Evolutionary conservation across 768 basidiomycete species (phyloP).

Genomic region (Agrocybe pediades): DNA sequence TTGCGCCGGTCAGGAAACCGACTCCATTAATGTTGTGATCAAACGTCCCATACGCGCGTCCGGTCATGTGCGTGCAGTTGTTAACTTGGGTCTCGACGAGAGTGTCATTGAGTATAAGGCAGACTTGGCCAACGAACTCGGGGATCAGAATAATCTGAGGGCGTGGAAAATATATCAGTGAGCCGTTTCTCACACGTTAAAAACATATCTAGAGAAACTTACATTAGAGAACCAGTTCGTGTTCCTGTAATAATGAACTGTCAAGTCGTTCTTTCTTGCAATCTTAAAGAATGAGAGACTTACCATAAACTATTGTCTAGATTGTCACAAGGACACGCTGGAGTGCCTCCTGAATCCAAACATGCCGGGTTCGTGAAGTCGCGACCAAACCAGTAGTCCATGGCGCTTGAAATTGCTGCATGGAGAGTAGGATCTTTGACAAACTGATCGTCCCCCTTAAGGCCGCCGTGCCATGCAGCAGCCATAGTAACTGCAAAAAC

Average conservation of each 20-base stretch:
- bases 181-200: neutral
- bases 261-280: neutral
- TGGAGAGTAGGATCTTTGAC: conserved; percentile 41
- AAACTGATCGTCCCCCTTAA: conserved; percentile 40
- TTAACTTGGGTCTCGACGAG: conserved; percentile 41
- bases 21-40: conserved; percentile 42
- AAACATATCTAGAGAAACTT: conserved; percentile 10
- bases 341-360: conserved; percentile 53
- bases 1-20: conserved; percentile 62
- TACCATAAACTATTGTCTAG: conserved; percentile 45
- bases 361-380: conserved; percentile 59
- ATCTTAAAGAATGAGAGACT: conserved; percentile 4
- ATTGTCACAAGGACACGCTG: conserved; percentile 56
- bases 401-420: conserved; percentile 45
- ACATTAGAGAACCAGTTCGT: conserved; percentile 69
- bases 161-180: neutral
- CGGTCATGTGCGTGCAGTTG: conserved; percentile 52
- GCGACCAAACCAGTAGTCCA: conserved; percentile 65
- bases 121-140: conserved; percentile 53
- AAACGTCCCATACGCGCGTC: conserved; percentile 52
- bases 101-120: conserved; percentile 52
- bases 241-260: conserved; percentile 44
- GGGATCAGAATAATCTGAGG: conserved; percentile 62
- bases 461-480: conserved; percentile 58
- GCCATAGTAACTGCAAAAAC: conserved; percentile 48